These are phyloP conservation scores for Pseudonitzschia delicatissima DNA, from an alignment of 108 stramenopile species.

Conservation along the genomic window DNA sequence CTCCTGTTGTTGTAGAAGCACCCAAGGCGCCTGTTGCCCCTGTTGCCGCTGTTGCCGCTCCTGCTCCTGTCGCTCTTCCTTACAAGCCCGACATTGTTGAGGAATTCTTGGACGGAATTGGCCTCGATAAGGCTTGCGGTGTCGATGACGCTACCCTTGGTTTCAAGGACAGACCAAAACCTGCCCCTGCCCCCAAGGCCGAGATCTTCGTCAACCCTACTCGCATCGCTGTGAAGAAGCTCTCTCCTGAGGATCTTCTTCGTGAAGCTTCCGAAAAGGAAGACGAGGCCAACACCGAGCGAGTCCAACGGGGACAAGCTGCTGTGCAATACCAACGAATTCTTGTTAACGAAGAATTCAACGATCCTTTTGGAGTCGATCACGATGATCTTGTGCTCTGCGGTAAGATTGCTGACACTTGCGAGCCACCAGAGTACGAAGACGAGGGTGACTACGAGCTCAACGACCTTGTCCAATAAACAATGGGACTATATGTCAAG, in stretches of 20 bases:
- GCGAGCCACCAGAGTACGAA: conserved; percentile 7
- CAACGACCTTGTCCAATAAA: too few species aligned
- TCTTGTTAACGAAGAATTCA: not conserved
- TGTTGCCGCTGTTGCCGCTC: too few species aligned
- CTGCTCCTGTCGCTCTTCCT: too few species aligned
- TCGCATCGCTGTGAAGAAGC: not conserved
- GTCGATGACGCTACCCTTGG: conserved; percentile 10
- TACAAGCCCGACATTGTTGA: not conserved
- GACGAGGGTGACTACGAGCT: not conserved
- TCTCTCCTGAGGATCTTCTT: not conserved
- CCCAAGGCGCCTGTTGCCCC: not conserved
- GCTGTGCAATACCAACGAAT: not conserved
- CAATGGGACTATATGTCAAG: too few species aligned
- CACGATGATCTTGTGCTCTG: conserved; percentile 12
- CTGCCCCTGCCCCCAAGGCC: not conserved
- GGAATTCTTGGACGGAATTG: conserved; percentile 5
- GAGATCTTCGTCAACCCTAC: conserved; percentile 11
- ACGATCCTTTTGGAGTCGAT: conserved; percentile 11
- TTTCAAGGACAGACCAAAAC: not conserved
- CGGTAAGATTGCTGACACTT: conserved; percentile 10
- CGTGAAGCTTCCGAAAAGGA: not conserved
- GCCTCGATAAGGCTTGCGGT: conserved; percentile 4
- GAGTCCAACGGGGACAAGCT: not conserved
- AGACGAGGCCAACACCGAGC: not conserved
- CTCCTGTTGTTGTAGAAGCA: not conserved